Conservation (phyloP, 768 basidiomycete species). For the Arthromyces matolae region DNA sequence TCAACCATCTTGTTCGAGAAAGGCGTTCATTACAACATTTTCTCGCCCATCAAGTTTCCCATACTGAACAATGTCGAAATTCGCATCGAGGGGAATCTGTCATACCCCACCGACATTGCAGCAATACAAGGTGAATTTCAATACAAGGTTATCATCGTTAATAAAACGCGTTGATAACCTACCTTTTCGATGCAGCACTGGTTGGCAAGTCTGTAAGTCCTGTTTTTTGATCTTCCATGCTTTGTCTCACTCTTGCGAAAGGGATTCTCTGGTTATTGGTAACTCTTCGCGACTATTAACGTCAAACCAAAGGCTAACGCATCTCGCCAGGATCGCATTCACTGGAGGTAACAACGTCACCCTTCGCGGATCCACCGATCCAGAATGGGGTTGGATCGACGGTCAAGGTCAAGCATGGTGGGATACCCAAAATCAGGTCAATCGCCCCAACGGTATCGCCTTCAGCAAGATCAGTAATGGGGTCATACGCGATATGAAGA, state of each 20-base stretch:
- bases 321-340: constrained; percentile 45
- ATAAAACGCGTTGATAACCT: neutral
- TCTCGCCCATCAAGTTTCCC: constrained; percentile 56
- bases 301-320: neutral
- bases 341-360: constrained; percentile 56
- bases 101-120: constrained; percentile 49
- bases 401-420: constrained; percentile 63
- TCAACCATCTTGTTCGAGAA: constrained; percentile 56
- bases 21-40: constrained; percentile 58
- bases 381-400: constrained; percentile 64
- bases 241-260: constrained; percentile 13
- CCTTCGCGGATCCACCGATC: constrained; percentile 49
- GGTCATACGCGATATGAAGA: constrained; percentile 54
- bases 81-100: constrained; percentile 53
- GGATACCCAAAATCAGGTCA: constrained; percentile 47
- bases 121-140: constrained; percentile 42
- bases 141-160: neutral
- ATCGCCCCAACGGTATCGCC: constrained; percentile 52
- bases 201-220: constrained; percentile 43
- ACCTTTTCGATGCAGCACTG: constrained; percentile 27
- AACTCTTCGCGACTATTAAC: neutral
- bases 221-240: neutral
- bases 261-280: constrained; percentile 47
- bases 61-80: constrained; percentile 54
- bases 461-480: constrained; percentile 53